Conservation (phyloP, 257 asterid genomes). For the Solanum bulbocastanum region DNA sequence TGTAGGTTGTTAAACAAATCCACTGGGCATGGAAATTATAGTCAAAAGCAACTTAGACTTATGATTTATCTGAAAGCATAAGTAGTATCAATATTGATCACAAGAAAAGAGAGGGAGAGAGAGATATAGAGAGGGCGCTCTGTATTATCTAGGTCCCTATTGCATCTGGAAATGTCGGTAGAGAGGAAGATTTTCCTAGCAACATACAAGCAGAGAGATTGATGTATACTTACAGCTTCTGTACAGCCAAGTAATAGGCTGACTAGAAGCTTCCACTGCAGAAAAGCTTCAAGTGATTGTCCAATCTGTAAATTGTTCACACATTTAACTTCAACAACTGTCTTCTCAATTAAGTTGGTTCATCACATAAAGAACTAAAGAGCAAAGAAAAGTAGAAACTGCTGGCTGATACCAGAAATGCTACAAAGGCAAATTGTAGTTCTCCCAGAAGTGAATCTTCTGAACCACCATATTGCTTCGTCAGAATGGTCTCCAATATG, state of each 20-base stretch:
- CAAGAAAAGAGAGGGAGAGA: not conserved
- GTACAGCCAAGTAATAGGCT: slow-evolving; percentile 76
- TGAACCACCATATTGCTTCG: slow-evolving; percentile 53
- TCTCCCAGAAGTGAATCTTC: slow-evolving; percentile 85
- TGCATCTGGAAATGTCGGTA: not conserved
- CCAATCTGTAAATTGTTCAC: slow-evolving; percentile 67
- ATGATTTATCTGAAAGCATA: not conserved
- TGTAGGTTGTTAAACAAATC: not conserved
- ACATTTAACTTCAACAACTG: not conserved
- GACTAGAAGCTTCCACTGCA: slow-evolving; percentile 77
- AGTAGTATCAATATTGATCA: not conserved
- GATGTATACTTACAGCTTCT: slow-evolving; percentile 68
- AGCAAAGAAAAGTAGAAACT: not conserved
- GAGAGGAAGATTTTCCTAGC: not conserved
- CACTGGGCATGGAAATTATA: not conserved
- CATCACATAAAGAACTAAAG: not conserved
- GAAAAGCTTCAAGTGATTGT: slow-evolving; percentile 90
- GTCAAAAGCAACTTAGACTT: not conserved
- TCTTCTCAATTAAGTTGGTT: slow-evolving; percentile 1
- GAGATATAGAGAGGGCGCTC: not conserved
- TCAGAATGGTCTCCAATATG: slow-evolving; percentile 60
- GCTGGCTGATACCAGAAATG: slow-evolving; percentile 60
- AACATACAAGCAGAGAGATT: not conserved
- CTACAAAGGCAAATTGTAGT: slow-evolving; percentile 80
- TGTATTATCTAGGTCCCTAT: not conserved